These are phyloP conservation scores for Stemphylium vesicarium DNA, from an alignment of 2,329 filamentous ascomycete species.

Conservation along the genomic window DNA sequence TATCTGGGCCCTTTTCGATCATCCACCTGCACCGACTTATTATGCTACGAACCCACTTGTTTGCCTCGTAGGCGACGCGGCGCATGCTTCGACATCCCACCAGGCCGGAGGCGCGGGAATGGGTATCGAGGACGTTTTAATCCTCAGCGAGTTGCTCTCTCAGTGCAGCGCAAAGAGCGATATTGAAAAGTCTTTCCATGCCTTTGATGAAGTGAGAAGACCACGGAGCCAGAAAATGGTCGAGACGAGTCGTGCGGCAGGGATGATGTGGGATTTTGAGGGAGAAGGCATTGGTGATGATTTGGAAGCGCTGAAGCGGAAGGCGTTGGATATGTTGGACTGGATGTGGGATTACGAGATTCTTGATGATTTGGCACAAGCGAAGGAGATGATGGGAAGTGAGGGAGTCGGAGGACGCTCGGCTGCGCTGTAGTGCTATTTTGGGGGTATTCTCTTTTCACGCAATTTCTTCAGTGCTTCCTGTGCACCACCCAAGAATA, in stretches of 20 bases:
- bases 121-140: conserved; percentile 61
- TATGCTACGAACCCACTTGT: conserved; percentile 41
- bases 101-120: conserved; percentile 62
- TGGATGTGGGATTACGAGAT: conserved; percentile 53
- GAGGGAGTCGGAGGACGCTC: background rate
- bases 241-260: conserved; percentile 48
- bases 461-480: too few species aligned
- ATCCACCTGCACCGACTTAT: conserved; percentile 52
- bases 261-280: conserved; percentile 51
- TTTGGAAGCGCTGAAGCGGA: conserved; percentile 38
- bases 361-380: conserved; percentile 38
- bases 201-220: conserved; percentile 49
- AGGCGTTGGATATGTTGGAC: conserved; percentile 40
- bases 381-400: conserved; percentile 12
- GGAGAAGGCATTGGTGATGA: conserved; percentile 40
- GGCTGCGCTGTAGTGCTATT: too few species aligned
- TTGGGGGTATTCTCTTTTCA: too few species aligned
- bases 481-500: too few species aligned
- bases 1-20: conserved; percentile 58
- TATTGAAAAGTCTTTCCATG: conserved; percentile 44
- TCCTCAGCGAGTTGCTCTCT: conserved; percentile 51
- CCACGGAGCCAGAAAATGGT: conserved; percentile 51
- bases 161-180: conserved; percentile 14
- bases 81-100: conserved; percentile 35
- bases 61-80: conserved; percentile 58